Conservation (phyloP, 345 rosid genomes). For the Eucalyptus microcorys region DNA sequence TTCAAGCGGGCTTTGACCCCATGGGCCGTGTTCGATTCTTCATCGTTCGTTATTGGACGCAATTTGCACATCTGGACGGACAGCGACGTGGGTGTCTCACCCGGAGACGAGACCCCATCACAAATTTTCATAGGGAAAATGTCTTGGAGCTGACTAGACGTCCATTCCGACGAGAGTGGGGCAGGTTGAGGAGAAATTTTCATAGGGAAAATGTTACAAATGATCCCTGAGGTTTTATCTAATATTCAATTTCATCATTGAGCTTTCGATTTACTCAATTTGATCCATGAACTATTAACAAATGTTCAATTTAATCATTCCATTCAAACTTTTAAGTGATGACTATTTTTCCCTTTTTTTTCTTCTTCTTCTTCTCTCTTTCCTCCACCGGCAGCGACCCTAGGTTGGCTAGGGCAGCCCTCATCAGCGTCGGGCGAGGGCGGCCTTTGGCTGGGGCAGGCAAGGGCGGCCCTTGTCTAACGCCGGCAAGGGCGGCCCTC, state of each 20-base stretch:
- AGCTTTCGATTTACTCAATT: rapidly evolving
- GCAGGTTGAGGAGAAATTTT: too few relatives aligned
- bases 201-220: too few relatives aligned
- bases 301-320: too few relatives aligned
- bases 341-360: rapidly evolving
- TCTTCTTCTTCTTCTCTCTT: too few relatives aligned
- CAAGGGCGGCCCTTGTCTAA: rapidly evolving
- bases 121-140: too few relatives aligned
- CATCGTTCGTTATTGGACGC: not conserved
- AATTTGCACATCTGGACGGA: not conserved
- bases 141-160: not conserved
- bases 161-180: not conserved
- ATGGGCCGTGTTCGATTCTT: too few relatives aligned
- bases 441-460: rapidly evolving
- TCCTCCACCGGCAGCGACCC: rapidly evolving
- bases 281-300: rapidly evolving
- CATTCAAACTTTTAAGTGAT: rapidly evolving
- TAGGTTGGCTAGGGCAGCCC: rapidly evolving
- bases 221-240: rapidly evolving
- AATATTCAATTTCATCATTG: rapidly evolving
- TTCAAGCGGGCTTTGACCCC: too few relatives aligned
- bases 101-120: not conserved
- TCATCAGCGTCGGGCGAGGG: rapidly evolving
- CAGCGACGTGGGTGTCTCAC: not conserved
- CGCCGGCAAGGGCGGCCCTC: rapidly evolving